Evolutionary conservation across 495 filamentous ascomycete species (phyloP), one percentile per base, ranked within the genome.

Genomic region (Chaetomium cochliodes): DNA sequence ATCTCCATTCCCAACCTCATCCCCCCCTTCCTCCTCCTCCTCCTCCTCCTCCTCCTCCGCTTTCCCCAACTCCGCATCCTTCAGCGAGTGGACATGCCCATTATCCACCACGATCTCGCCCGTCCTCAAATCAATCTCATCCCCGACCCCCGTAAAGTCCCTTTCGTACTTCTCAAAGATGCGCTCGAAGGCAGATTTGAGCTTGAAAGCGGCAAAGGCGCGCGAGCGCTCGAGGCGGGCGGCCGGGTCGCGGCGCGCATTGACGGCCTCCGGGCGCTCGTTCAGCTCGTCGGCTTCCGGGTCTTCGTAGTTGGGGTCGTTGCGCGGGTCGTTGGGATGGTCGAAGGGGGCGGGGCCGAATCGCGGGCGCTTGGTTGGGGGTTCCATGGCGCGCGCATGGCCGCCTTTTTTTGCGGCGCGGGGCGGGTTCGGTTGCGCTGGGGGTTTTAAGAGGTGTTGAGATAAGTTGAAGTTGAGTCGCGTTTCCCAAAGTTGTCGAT

Each of bases 151-250:
- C 5, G 84, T 85, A 70, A 96, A 96, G 75, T 97, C 89, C 68
- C 83, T 85, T 23, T 82, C 85, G 73, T 97, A 98, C 74, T 94
- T 96, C 33, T 86, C 84, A 70, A 97, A 96, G 44, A 98, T 96
- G 51, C 80, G 72, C 70, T 97, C 92, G 68, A 94, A 96, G 2
- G 86, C 83, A 13, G 85, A 87, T 78, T 93, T 93, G 15, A 97
- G 83, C 49, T 83, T 86, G 51, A 77, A 73, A 41, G 87, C 85
- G 63, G 90, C 88, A 59, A 80, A 81, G 8, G 79, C 81, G 65
- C 85, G 86, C 46, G 81, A 84, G 63, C 80, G 78, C 65, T 86
- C 77, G 15, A 90, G 75, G 64, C 86, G 81, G 59, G 79, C 74
- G 50, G 82, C 78, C 15, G 80, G 78, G 42, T 83, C 79, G 26